These are phyloP conservation scores for Pyrenochaeta sp. DNA, from an alignment of 2,329 filamentous ascomycete species.

Conservation along the genomic window DNA sequence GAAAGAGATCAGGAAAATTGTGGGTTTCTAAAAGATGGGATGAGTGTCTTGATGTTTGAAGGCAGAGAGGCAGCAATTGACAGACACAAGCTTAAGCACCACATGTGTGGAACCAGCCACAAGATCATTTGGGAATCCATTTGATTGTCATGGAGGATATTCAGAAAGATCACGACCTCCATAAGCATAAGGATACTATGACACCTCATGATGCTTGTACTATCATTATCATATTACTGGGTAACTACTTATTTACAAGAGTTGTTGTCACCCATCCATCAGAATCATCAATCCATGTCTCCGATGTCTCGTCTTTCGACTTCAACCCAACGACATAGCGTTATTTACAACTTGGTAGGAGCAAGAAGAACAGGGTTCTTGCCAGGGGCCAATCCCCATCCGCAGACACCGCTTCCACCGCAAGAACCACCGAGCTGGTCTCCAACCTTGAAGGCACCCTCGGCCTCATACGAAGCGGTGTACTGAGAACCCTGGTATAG, in stretches of 20 bases:
- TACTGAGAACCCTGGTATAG: conserved; percentile 18
- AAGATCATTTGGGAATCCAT: no score
- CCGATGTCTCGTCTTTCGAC: neutral
- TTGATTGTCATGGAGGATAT: no score
- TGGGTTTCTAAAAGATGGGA: no score
- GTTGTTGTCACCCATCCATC: neutral
- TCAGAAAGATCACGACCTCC: no score
- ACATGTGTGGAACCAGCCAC: no score
- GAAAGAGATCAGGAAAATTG: no score
- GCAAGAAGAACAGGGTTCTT: conserved; percentile 6
- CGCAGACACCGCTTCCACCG: conserved; percentile 29
- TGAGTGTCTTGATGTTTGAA: no score
- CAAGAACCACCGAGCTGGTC: conserved; percentile 23
- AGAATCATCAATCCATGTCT: neutral
- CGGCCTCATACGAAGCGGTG: conserved; percentile 20
- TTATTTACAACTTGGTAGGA: conserved; percentile 3
- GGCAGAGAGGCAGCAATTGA: no score
- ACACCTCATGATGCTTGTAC: no score
- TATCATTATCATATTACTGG: no score
- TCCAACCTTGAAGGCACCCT: conserved; percentile 21
- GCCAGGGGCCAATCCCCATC: conserved; percentile 15
- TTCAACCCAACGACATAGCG: neutral
- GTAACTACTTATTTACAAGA: neutral
- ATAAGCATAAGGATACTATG: no score
- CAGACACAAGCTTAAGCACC: no score